Base-by-base conservation (phyloP, 2,329 filamentous ascomycete genomes). In the Aspergillus piperis region DNA sequence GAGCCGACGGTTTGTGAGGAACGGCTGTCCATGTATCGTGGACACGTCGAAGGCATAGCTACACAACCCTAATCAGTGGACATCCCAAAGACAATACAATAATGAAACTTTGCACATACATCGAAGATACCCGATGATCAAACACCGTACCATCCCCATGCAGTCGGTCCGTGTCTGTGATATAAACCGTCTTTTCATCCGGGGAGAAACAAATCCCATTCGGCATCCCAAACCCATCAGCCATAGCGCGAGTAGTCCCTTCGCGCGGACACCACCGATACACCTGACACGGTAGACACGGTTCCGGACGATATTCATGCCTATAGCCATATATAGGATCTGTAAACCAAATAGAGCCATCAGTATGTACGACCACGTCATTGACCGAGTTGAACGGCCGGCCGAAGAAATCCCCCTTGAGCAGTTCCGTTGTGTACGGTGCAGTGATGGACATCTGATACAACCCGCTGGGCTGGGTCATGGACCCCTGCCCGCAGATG, bases 31-130 rank as follows among this genome's bases (percentile, higher is more conserved):
- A 10, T 70, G 66, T 8, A 69, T 3, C 0, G 8, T 38, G 1
- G 75, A 56, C 6, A 85, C 70, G 66, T 85, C 82, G 56, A 79
- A 84, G 0, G 82, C 81, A 54, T 84, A 84, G 5, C 67, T 72
- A 8, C 1, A 49, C 3, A 1, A 39, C 3, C 1, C 42, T 17
- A 4, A 17, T 56, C 8, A 58, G 38, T 56, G 51, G 38, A 3
- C 15, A 6, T 2, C 36, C 3, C 3, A 30, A 44, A 5, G 21
- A 19, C 3, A 17, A 36, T 17, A 30, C 3, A 11, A 10, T 27
- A n/a, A 6, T 15, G 8, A 11, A 5, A 23, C 5, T 4, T 25
- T 27, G 2, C 25, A 1, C 69, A 27, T 71, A 73, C 64, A 75
- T 72, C 2, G 67, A 66, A 41, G 69, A 68, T 11, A 64, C 63